A percentile compares a stretch with the other conserved stretches of the same genome.
Evolutionary conservation across 805 yeast genomes (phyloP).

Genomic region (Schwanniomyces occidentalis): DNA sequence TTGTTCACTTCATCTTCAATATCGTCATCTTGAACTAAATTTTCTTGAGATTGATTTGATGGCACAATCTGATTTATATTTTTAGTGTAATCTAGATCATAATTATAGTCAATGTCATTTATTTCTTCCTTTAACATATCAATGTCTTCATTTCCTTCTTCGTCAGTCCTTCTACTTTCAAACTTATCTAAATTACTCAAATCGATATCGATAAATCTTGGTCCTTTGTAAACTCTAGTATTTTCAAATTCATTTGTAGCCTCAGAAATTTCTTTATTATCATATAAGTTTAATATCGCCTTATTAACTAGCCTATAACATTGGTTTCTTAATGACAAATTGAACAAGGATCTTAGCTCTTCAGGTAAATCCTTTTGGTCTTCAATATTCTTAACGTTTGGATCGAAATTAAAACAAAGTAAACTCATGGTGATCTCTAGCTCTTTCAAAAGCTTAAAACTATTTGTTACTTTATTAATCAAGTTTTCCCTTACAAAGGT

Average conservation of each 20-base stretch:
- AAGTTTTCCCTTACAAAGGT: conserved; percentile 62
- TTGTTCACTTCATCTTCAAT: conserved; percentile 23
- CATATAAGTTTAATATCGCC: conserved; percentile 49
- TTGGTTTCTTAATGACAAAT: conserved; percentile 58
- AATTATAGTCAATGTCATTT: conserved; percentile 5
- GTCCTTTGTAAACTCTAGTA: conserved; percentile 18
- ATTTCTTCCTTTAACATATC: conserved; percentile 9
- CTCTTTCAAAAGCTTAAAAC: conserved; percentile 61
- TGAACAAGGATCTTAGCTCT: conserved; percentile 55
- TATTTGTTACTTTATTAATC: conserved; percentile 60
- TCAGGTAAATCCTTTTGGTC: conserved; percentile 50
- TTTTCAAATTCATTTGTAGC: conserved; percentile 4
- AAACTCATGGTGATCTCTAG: conserved; percentile 84
- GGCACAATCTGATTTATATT: conserved; percentile 2
- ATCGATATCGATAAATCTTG: conserved; percentile 21
- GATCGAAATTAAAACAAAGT: conserved; percentile 51
- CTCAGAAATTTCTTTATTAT: conserved; percentile 9
- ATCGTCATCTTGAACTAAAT: conserved; percentile 16
- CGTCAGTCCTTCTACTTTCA: conserved; percentile 3
- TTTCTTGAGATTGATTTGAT: conserved; percentile 3
- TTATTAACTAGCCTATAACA: conserved; percentile 73
- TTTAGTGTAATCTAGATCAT: conserved; percentile 9
- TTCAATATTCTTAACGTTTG: conserved; percentile 26
- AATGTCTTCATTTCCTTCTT: conserved; percentile 7
- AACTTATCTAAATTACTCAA: conserved; percentile 10